Percentiles rank a stretch among this genome's conserved stretches.
Evolutionary conservation across 306 rosid species (phyloP).

Genomic region (Vigna radiata): DNA sequence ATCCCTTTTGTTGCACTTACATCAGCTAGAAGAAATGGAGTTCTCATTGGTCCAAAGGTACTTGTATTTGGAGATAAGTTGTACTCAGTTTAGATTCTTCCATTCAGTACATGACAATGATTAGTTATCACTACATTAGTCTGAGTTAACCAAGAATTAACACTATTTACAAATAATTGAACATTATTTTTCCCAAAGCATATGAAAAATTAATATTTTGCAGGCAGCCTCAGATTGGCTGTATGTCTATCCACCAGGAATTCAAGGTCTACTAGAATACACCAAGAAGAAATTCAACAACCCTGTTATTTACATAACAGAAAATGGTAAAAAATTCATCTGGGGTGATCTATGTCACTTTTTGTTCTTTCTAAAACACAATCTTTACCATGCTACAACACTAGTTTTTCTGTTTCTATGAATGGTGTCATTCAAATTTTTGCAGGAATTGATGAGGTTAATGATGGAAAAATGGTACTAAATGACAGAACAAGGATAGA

Average conservation of each 20-base stretch:
- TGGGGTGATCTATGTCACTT: not conserved
- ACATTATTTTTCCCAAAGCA: not conserved
- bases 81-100: conserved; percentile 19
- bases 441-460: conserved; percentile 64
- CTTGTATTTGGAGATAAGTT: conserved; percentile 38
- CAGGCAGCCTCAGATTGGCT: conserved; percentile 63
- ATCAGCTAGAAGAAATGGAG: conserved; percentile 50
- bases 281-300: conserved; percentile 56
- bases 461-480: conserved; percentile 55
- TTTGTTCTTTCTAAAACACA: not conserved
- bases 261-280: conserved; percentile 54
- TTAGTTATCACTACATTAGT: conserved; percentile 1
- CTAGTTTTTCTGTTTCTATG: not conserved
- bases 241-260: conserved; percentile 64
- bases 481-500: conserved; percentile 56
- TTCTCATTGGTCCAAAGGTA: conserved; percentile 66
- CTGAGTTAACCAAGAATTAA: not conserved
- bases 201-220: conserved; percentile 34
- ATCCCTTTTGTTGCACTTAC: conserved; percentile 31
- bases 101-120: conserved; percentile 21
- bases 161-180: conserved; percentile 1
- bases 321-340: conserved; percentile 58
- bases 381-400: conserved; percentile 12
- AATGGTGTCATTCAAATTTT: conserved; percentile 25
- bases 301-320: conserved; percentile 68